Evolutionary conservation across 1,139 yeast genomes (phyloP), one percentile per base, ranked within the genome.

Genomic region (Geotrichum candidum): DNA sequence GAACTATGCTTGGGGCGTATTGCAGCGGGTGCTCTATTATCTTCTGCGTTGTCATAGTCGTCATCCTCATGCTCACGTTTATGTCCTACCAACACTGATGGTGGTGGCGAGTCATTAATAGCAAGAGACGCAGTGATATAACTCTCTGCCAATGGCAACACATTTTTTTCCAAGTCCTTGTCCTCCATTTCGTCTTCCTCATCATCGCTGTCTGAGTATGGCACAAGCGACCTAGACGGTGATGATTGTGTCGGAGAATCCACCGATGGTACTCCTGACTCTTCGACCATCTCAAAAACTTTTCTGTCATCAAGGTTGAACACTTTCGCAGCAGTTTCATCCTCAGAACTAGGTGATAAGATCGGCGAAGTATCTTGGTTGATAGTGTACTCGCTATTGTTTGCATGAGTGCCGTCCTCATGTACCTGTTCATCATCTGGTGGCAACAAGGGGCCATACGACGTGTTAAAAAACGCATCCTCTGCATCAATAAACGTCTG

Each of bases 161-260:
- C 38, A 6, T 15, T 10, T 15, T 46, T 15, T 46, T 46, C n/a
- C 1, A 9, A 22, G 10, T 13, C 33, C 7, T 31, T 27, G 33
- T 18, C 29, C 6, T 25, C 41, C 13, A 10, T 13, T 13, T 52
- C 54, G 29, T 56, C 60, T 31, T 58, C 60, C 11, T 59, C 61
- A 35, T 59, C 61, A 29, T 59, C 61, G 38, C 61, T 59, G 18
- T 54, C 61, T 22, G 52, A 33, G 29, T 59, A 59, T 2, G 61
- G 61, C 13, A 59, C 61, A 5, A 59, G 31, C 22, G 61, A 23
- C 38, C 11, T 33, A 11, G 38, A 7, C 11, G 38, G 11, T 33
- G 11, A 33, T 9, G 38, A 33, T 33, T 7, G 11, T 11, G 38
- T 11, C 38, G 11, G 11, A 33, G 38, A 33, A 11, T 33, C 38